These are phyloP conservation scores for Cercospora berteroae DNA, from an alignment of 2,329 filamentous ascomycete genomes.

Conservation along the genomic window DNA sequence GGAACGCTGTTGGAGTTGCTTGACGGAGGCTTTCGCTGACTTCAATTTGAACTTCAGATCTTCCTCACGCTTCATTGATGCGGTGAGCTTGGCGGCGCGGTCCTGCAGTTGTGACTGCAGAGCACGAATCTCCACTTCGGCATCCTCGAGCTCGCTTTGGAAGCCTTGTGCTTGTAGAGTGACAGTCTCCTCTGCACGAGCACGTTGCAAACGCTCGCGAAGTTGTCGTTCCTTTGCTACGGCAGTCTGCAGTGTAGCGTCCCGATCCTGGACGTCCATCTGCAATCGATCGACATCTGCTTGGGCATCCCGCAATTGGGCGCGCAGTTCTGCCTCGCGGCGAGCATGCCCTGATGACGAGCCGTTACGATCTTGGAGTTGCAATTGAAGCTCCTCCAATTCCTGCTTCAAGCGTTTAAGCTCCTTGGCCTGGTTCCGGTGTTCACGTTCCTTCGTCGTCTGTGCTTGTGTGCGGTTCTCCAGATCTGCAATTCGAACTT, in stretches of 20 bases:
- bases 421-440: constrained; percentile 38
- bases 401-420: constrained; percentile 35
- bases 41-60: constrained; percentile 39
- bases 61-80: constrained; percentile 34
- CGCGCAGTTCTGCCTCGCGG: constrained; percentile 43
- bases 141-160: constrained; percentile 40
- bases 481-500: constrained; percentile 56
- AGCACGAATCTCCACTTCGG: constrained; percentile 42
- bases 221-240: constrained; percentile 45
- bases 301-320: constrained; percentile 36
- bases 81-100: constrained; percentile 34
- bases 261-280: constrained; percentile 46
- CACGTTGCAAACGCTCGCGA: constrained; percentile 34
- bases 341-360: constrained; percentile 38
- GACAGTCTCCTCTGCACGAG: constrained; percentile 31
- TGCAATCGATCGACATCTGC: constrained; percentile 36
- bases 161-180: constrained; percentile 42
- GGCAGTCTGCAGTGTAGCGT: constrained; percentile 37
- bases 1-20: constrained; percentile 36
- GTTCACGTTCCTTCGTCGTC: constrained; percentile 39
- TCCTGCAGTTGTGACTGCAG: constrained; percentile 39
- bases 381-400: constrained; percentile 38
- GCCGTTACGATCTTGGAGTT: constrained; percentile 49
- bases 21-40: constrained; percentile 22
- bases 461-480: constrained; percentile 32